Evolutionary conservation across 306 rosid genomes (phyloP).

Genomic region (Fragaria nilgerrensis): DNA sequence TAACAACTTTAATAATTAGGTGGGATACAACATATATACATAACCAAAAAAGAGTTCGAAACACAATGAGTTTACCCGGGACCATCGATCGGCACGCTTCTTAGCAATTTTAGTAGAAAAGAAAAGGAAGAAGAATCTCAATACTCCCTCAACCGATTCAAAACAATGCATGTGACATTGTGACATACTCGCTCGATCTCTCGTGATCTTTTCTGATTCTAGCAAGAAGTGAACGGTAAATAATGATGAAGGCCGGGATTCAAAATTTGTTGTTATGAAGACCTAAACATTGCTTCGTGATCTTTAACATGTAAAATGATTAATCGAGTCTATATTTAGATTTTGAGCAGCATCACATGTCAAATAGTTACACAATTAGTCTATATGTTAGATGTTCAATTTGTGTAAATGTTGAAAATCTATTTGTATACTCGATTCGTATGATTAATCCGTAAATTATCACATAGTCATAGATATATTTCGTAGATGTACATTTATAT

Average conservation of each 20-base stretch:
- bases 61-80: conserved; percentile 54
- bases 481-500: no score
- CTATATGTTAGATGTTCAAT: no score
- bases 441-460: no score
- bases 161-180: conserved; percentile 38
- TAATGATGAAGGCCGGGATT: neutral
- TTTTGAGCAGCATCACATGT: no score
- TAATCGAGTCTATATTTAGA: no score
- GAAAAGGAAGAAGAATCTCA: conserved; percentile 32
- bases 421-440: no score
- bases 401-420: no score
- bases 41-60: conserved; percentile 39
- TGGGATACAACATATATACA: conserved; percentile 29
- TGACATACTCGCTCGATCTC: conserved; percentile 8
- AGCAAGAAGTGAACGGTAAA: neutral
- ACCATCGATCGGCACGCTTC: conserved; percentile 57
- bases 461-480: no score
- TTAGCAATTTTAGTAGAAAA: conserved; percentile 47
- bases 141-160: conserved; percentile 23
- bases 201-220: conserved; percentile 18
- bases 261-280: neutral
- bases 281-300: neutral
- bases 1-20: conserved; percentile 26
- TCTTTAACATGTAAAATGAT: neutral
- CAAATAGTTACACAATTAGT: no score